Evolutionary conservation across 148 eudicot species (phyloP).

Genomic region (Vaccinium darrowii): DNA sequence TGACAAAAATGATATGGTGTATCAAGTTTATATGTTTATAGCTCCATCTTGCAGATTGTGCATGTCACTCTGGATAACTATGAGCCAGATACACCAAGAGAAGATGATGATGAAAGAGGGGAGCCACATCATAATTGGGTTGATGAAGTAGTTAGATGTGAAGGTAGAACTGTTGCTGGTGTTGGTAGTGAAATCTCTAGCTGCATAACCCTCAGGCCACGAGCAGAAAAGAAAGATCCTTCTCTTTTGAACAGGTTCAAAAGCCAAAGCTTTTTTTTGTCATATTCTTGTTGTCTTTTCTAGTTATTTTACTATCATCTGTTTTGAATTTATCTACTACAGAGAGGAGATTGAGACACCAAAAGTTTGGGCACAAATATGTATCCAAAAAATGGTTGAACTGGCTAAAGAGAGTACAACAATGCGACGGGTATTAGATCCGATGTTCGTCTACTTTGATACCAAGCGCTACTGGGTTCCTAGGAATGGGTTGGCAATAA

Average conservation of each 20-base stretch:
- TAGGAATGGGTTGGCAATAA: conserved; percentile 68
- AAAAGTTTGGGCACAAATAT: conserved; percentile 88
- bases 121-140: conserved; percentile 85
- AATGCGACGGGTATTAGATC: conserved; percentile 77
- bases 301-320: not conserved
- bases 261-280: not conserved
- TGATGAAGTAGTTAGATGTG: conserved; percentile 84
- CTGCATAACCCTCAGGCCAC: conserved; percentile 42
- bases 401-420: conserved; percentile 88
- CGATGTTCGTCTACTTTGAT: conserved; percentile 84
- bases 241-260: conserved; percentile 65
- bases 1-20: not conserved
- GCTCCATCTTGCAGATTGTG: conserved; percentile 52
- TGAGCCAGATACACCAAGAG: conserved; percentile 41
- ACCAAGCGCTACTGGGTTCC: conserved; percentile 60
- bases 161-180: conserved; percentile 52
- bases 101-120: conserved; percentile 49
- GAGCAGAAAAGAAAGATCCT: conserved; percentile 72
- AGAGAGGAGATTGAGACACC: conserved; percentile 90
- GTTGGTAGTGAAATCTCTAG: conserved; percentile 46
- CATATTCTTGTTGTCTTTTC: not conserved
- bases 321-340: conserved; percentile 15
- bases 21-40: not conserved
- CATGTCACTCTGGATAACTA: conserved; percentile 65
- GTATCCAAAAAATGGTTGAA: conserved; percentile 86